A percentile compares a stretch with the other conserved stretches of the same genome.
These are phyloP conservation scores for Fomitopsis serialis DNA, from an alignment of 768 basidiomycete species.

Conservation along the genomic window DNA sequence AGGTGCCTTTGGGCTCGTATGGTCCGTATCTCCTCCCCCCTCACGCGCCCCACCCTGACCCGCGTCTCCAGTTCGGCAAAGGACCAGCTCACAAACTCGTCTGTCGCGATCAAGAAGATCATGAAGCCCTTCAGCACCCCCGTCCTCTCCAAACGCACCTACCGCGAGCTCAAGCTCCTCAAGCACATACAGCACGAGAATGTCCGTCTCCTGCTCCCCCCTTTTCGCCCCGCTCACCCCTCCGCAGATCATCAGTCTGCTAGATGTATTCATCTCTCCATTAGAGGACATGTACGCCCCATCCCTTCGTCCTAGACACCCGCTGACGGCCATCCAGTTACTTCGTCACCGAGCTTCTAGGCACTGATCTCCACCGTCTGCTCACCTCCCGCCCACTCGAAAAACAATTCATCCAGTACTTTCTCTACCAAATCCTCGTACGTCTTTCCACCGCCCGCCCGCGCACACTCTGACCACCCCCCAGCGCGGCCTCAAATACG, in stretches of 20 bases:
- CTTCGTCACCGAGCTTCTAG: constrained; percentile 97
- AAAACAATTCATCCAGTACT: constrained; percentile 99
- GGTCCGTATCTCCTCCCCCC: constrained; percentile 44
- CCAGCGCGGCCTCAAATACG: constrained; percentile 97
- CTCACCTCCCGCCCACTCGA: constrained; percentile 95
- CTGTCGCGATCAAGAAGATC: constrained; percentile 99
- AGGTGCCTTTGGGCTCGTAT: constrained; percentile 98
- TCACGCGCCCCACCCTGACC: constrained; percentile 4
- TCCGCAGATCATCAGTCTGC: constrained; percentile 90
- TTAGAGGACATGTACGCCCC: constrained; percentile 86
- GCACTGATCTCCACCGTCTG: constrained; percentile 95
- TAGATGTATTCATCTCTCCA: constrained; percentile 99
- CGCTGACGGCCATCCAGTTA: constrained; percentile 50
- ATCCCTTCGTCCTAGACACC: constrained; percentile 2
- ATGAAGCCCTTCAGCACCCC: constrained; percentile 99
- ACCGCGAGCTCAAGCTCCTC: constrained; percentile 94
- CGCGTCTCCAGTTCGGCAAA: constrained; percentile 69
- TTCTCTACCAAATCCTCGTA: constrained; percentile 97
- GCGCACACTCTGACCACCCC: not conserved
- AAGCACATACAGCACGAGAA: constrained; percentile 99
- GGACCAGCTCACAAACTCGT: constrained; percentile 88
- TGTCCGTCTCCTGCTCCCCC: constrained; percentile 39
- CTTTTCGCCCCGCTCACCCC: constrained; percentile 2
- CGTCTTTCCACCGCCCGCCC: constrained; percentile 3
- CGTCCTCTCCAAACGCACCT: constrained; percentile 96